These are phyloP conservation scores for Tetrahymena thermophila DNA, from an alignment of 73 alveolate species.

Conservation along the genomic window DNA sequence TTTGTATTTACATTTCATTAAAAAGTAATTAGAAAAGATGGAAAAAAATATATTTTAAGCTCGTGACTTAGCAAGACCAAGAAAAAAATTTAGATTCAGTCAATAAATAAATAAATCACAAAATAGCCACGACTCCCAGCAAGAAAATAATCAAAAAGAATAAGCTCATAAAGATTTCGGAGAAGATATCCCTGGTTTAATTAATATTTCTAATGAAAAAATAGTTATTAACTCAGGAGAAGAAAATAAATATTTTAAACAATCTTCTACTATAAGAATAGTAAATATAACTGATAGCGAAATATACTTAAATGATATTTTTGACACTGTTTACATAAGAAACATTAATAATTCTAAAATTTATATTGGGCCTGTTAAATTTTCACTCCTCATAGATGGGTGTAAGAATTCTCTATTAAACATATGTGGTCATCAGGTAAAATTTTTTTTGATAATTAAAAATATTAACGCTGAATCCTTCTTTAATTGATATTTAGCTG, in stretches of 20 bases:
- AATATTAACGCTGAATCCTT: not conserved
- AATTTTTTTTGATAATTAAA: not conserved
- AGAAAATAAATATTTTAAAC: not conserved
- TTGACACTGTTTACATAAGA: slow-evolving; percentile 73
- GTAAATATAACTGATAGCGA: slow-evolving; percentile 11
- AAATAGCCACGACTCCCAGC: not conserved
- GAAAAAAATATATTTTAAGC: slow-evolving; percentile 21
- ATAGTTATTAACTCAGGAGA: not conserved
- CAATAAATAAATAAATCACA: not conserved
- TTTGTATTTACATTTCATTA: not conserved
- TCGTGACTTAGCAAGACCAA: slow-evolving; percentile 6
- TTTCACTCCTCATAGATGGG: slow-evolving; percentile 69
- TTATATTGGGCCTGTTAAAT: slow-evolving; percentile 74
- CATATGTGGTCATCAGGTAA: slow-evolving; percentile 46
- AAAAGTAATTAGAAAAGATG: slow-evolving; percentile 21
- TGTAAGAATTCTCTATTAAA: slow-evolving; percentile 60
- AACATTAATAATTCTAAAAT: slow-evolving; percentile 66
- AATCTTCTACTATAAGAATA: not conserved
- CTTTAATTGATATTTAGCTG: slow-evolving; percentile 47
- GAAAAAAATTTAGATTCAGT: slow-evolving; percentile 26
- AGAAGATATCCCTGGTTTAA: not conserved
- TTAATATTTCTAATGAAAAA: not conserved
- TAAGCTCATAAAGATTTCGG: not conserved
- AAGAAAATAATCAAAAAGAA: not conserved
- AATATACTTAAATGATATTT: slow-evolving; percentile 54